phyloP scores from a whole-genome alignment of 202 grass and related monocot species.

The Schoenoplectus tabernaemontani region DNA sequence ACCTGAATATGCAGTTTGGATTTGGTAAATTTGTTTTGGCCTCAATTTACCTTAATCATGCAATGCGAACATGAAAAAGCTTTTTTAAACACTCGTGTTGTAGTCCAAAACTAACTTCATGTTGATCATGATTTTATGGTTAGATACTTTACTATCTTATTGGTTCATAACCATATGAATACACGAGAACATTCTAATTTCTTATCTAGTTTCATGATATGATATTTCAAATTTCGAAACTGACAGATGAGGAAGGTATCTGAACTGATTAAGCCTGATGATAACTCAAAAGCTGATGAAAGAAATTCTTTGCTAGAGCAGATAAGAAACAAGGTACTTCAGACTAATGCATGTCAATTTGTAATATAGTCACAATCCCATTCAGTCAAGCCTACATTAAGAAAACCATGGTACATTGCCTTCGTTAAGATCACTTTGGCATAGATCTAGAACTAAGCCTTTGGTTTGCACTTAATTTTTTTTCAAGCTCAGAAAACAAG shows the following conservation, averaged over 20 bases:
- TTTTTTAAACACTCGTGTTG: not conserved
- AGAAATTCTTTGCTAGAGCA: slow-evolving; percentile 83
- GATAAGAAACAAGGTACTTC: slow-evolving; percentile 81
- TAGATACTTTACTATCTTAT: not conserved
- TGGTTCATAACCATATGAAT: not conserved
- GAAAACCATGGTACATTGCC: too few species aligned
- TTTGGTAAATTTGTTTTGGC: too few species aligned
- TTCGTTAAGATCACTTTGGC: not conserved
- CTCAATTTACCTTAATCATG: too few species aligned
- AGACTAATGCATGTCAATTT: not conserved
- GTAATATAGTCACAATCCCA: not conserved
- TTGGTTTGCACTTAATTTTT: slow-evolving; percentile 4
- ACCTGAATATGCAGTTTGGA: too few species aligned
- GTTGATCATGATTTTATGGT: not conserved
- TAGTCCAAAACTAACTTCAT: not conserved
- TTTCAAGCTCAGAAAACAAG: too few species aligned
- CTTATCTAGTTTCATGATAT: not conserved
- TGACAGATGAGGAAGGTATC: slow-evolving; percentile 88
- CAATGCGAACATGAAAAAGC: not conserved
- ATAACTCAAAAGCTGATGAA: slow-evolving; percentile 38
- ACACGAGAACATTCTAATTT: not conserved
- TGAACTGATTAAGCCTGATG: slow-evolving; percentile 38
- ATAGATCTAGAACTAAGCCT: not conserved
- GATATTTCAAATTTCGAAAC: not conserved
- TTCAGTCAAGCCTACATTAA: not conserved